Evolutionary conservation across 768 basidiomycete species (phyloP).

Genomic region (Nidula microcarpa): DNA sequence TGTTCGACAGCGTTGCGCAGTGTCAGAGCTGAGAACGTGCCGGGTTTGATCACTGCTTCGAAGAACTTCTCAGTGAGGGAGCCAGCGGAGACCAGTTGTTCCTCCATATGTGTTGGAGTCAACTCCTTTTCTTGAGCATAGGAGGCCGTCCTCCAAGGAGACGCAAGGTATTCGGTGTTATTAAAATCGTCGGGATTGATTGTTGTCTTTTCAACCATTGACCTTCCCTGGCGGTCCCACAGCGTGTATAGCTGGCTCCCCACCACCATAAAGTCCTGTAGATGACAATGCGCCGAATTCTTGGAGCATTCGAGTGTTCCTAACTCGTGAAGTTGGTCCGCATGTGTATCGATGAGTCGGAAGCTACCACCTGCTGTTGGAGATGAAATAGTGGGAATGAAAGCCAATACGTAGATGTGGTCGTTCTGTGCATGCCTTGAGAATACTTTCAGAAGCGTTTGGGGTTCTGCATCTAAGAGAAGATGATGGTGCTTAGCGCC

Average conservation of each 20-base stretch:
- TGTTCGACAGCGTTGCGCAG: constrained; percentile 80
- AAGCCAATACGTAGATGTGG: constrained; percentile 62
- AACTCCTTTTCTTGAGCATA: constrained; percentile 73
- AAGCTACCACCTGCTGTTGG: constrained; percentile 77
- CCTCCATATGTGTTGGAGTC: constrained; percentile 86
- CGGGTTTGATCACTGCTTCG: constrained; percentile 80
- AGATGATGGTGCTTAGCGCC: constrained; percentile 35
- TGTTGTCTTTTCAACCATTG: constrained; percentile 58
- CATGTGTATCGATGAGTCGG: constrained; percentile 53
- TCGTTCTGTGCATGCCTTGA: constrained; percentile 42
- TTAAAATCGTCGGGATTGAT: constrained; percentile 37
- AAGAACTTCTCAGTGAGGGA: constrained; percentile 80
- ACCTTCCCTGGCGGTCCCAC: constrained; percentile 81
- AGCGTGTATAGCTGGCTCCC: constrained; percentile 57
- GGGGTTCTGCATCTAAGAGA: constrained; percentile 57
- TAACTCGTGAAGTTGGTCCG: constrained; percentile 58
- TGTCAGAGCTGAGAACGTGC: constrained; percentile 81
- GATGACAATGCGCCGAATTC: constrained; percentile 61
- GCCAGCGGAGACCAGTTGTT: constrained; percentile 66
- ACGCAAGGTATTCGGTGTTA: constrained; percentile 19
- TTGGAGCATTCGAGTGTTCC: constrained; percentile 58
- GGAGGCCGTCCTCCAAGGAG: constrained; percentile 51
- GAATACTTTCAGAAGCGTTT: constrained; percentile 65
- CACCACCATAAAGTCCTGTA: constrained; percentile 75
- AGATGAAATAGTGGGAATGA: constrained; percentile 66